phyloP scores from a whole-genome alignment of 1,284 basidiomycete genomes.

The Tylopilus orsonianus region DNA sequence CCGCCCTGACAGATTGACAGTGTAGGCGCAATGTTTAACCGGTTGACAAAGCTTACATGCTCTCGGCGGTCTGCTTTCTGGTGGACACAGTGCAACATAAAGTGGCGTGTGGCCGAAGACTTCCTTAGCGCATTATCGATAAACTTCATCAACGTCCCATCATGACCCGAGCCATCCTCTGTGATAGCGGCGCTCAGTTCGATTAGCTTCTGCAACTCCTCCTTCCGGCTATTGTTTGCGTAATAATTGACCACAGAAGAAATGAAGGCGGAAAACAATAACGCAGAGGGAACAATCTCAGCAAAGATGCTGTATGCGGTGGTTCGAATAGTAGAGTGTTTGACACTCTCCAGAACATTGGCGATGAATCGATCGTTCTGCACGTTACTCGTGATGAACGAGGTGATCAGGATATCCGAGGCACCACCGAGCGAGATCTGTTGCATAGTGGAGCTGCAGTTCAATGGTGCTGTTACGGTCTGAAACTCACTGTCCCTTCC shows the following conservation, averaged over 20 bases:
- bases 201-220: constrained; percentile 46
- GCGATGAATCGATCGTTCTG: constrained; percentile 25
- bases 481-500: constrained; percentile 28
- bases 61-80: background rate
- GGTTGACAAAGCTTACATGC: constrained; percentile 14
- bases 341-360: constrained; percentile 11
- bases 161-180: constrained; percentile 21
- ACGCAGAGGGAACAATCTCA: constrained; percentile 49
- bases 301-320: constrained; percentile 41
- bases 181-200: constrained; percentile 31
- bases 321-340: constrained; percentile 3
- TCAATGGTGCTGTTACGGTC: too few relatives aligned
- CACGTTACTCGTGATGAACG: constrained; percentile 27
- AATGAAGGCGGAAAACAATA: constrained; percentile 54
- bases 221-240: constrained; percentile 42
- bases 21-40: background rate
- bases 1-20: background rate
- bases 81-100: background rate
- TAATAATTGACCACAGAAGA: constrained; percentile 66
- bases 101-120: constrained; percentile 14
- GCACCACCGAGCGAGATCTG: constrained; percentile 23
- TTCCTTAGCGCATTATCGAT: constrained; percentile 54
- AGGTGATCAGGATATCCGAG: constrained; percentile 24
- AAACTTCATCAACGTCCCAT: constrained; percentile 41
- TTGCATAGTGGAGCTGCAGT: too few relatives aligned